Evolutionary conservation across 1,284 basidiomycete genomes (phyloP).

Genomic region (Rhodotorula sp.): DNA sequence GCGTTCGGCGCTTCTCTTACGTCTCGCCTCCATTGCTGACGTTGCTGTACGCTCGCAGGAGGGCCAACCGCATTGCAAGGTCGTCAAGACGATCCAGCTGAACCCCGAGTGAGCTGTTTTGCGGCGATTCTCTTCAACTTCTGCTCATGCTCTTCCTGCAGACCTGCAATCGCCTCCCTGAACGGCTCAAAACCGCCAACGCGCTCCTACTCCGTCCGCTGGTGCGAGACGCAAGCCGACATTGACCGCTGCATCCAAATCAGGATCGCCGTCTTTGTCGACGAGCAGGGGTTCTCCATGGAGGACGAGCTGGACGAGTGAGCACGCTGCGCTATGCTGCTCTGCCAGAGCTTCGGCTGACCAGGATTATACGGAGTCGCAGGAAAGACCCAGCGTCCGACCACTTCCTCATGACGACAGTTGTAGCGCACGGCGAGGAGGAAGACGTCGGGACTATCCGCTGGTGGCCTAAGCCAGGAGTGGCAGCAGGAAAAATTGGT

Average conservation of each 20-base stretch:
- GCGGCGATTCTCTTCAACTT: background rate
- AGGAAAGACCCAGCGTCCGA: constrained; percentile 25
- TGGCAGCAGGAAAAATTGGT: constrained; percentile 22
- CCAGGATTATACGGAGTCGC: background rate
- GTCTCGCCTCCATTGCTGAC: too few species aligned
- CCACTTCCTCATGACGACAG: constrained; percentile 12
- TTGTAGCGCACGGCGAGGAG: background rate
- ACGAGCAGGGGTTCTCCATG: constrained; percentile 43
- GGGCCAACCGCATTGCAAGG: constrained; percentile 23
- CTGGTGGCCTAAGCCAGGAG: constrained; percentile 20
- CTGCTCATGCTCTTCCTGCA: background rate
- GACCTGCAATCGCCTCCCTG: background rate
- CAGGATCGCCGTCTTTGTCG: constrained; percentile 42
- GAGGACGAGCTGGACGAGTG: constrained; percentile 45
- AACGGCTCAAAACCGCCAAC: background rate
- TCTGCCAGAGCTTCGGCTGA: too few species aligned
- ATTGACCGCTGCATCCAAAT: constrained; percentile 32
- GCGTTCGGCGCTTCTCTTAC: background rate
- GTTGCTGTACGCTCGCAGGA: background rate
- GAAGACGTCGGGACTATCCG: constrained; percentile 19
- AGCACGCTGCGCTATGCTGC: background rate
- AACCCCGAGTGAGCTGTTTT: background rate
- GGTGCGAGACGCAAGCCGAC: constrained; percentile 12
- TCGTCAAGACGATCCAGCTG: constrained; percentile 15
- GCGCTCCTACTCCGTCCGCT: constrained; percentile 8